A percentile compares a stretch with the other conserved stretches of the same genome.
Conservation (phyloP, 202 grass and related monocot species). For the Elaeis oleifera region DNA sequence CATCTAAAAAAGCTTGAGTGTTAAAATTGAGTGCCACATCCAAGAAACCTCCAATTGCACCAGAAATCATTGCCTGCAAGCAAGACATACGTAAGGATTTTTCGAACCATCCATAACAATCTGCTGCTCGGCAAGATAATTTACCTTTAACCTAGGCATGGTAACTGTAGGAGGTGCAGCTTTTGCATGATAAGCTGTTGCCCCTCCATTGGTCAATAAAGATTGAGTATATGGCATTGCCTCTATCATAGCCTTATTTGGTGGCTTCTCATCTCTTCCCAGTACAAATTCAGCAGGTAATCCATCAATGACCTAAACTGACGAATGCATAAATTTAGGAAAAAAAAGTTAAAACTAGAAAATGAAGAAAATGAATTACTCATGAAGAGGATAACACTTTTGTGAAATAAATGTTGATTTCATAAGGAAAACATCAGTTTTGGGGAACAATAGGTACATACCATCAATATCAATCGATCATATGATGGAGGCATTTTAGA, state of each 20-base stretch:
- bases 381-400: too few species aligned
- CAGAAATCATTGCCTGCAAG: slow-evolving; percentile 82
- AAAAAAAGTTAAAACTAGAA: too few species aligned
- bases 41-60: slow-evolving; percentile 90
- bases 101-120: neutral
- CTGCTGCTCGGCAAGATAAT: neutral
- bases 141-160: slow-evolving; percentile 86
- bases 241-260: slow-evolving; percentile 52
- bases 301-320: slow-evolving; percentile 89
- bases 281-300: slow-evolving; percentile 88
- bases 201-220: slow-evolving; percentile 53
- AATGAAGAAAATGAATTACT: slow-evolving; percentile 26
- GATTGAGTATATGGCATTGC: slow-evolving; percentile 85
- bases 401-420: neutral
- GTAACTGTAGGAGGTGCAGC: slow-evolving; percentile 94
- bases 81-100: slow-evolving; percentile 7
- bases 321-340: neutral
- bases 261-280: slow-evolving; percentile 54
- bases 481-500: slow-evolving; percentile 50
- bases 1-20: slow-evolving; percentile 81
- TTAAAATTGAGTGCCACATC: slow-evolving; percentile 98
- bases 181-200: slow-evolving; percentile 78
- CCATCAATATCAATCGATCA: slow-evolving; percentile 81
- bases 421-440: neutral
- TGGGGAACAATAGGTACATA: slow-evolving; percentile 26